Evolutionary conservation across 2,329 filamentous ascomycete genomes (phyloP), one percentile per base, ranked within the genome.

Genomic region (Dactylellina drechsleri): DNA sequence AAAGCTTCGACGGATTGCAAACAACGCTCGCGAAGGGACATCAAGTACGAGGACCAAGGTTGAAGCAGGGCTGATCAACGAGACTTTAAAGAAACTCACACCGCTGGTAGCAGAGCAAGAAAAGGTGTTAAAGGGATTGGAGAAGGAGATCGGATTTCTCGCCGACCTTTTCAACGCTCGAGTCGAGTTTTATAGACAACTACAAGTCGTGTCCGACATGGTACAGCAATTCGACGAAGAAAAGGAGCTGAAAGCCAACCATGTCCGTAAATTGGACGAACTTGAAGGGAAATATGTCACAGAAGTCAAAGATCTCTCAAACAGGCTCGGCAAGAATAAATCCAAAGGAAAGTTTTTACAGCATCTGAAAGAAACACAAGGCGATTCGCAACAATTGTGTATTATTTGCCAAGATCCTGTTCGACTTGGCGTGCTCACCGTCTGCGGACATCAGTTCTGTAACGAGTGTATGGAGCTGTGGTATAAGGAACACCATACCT

Each of bases 401-500:
- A 87, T 96, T 66, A 97, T 99, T 78, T 99, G 95, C 80, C 90
- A 91, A 65, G 73, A 78, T 10, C 80, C 85, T 0, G 96, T 97
- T 79, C 89, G 90, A 71, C 84, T 88, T n/a, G 94, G 94, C 62
- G 88, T 91, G 61, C 84, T 94, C 76, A 97, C 94, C 0, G 87
- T 92, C 0, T 98, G 95, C 80, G 94, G 94, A 0, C 95, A 99
- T 80, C 88, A 92, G 77, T 98, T 93, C 80, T 97, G 94, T 83
- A 93, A 92, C 79, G 91, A 92, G 28, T 98, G 95, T 81, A 90
- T 98, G 78, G 85, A 85, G 43, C 78, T 88, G 12, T 98, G 95
- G 95, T 92, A 90, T 83, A 85, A 84, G 67, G 85, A 87, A 36
- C 89, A 93, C 78, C 87, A 85, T 16, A 94, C 87, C 60, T 98